phyloP scores from a whole-genome alignment of 2,329 filamentous ascomycete genomes.

The Xylaria sp. region DNA sequence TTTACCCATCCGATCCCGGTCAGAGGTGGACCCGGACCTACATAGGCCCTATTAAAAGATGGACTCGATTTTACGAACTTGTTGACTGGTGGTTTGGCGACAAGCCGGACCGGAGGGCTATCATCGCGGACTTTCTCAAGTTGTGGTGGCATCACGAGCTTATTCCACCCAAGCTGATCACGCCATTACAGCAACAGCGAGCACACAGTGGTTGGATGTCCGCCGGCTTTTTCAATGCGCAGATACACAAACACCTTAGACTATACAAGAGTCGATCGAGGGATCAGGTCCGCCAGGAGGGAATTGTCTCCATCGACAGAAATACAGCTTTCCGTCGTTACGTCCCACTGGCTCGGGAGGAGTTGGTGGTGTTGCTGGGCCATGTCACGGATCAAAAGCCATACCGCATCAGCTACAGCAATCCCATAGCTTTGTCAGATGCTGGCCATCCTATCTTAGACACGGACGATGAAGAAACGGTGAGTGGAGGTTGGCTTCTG shows the following conservation, averaged over 20 bases:
- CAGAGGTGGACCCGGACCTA: conserved; percentile 34
- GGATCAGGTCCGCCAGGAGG: conserved; percentile 17
- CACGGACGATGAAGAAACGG: conserved; percentile 10
- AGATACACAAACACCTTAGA: conserved; percentile 22
- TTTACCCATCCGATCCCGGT: conserved; percentile 31
- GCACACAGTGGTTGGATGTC: conserved; percentile 30
- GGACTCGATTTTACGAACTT: conserved; percentile 29
- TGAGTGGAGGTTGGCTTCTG: conserved; percentile 45
- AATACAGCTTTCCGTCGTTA: conserved; percentile 24
- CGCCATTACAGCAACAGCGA: conserved; percentile 16
- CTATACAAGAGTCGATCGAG: conserved; percentile 25
- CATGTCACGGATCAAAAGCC: conserved; percentile 27
- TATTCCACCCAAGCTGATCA: conserved; percentile 28
- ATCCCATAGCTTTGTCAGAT: conserved; percentile 26
- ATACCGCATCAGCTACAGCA: conserved; percentile 24
- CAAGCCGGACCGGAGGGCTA: conserved; percentile 19
- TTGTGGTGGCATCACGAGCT: conserved; percentile 30
- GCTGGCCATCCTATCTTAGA: conserved; percentile 23
- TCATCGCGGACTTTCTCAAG: conserved; percentile 25
- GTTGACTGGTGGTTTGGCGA: conserved; percentile 31
- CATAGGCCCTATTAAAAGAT: conserved; percentile 31
- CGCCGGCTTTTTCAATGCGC: conserved; percentile 20
- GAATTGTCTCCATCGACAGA: conserved; percentile 22
- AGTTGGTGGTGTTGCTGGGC: conserved; percentile 27
- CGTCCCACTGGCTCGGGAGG: conserved; percentile 21